Evolutionary conservation across 2,329 filamentous ascomycete species (phyloP), one percentile per base, ranked within the genome.

Genomic region (Incumbomyces delicatus): DNA sequence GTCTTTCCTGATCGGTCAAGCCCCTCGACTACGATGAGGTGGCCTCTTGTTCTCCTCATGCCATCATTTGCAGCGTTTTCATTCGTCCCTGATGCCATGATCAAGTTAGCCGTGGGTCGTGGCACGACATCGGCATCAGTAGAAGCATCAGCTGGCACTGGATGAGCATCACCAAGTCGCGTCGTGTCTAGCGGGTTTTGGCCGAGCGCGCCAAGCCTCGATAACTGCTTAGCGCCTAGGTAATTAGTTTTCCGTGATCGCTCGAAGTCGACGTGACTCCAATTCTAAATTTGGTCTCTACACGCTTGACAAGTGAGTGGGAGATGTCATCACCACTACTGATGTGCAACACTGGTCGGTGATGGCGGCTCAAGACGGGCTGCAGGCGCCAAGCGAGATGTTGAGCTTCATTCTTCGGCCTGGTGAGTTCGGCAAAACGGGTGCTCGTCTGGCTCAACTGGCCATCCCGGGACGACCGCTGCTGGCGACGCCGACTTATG

Each of bases 1-100:
- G 87, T 90, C 74, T 95, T 95, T 47, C 89, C 89, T 36, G 88
- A 87, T 53, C 87, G 80, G 60, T 95, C 89, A 51, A 95, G 73
- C 2, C 89, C 89, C 69, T 95, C 89, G 47, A 95, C 78, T 3
- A 90, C 84, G 44, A 95, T 77, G 29, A 95, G 76, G 11, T 81
- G 79, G 39, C 88, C 88, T 48, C 60, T 41, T 27, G 37, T 11
- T 22, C 22, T 42, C 17, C 5, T 27, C 13, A 12, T 18, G 14
- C 10, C 20, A 2, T 45, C 17, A 14, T 20, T 8, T 27, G 29
- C 32, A 14, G 8, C 17, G 8, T 27, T 27, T 4, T 27, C 5
- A 27, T 4, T 4, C 5, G 17, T 29, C 5, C 13, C 33, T 16
- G 38, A 40, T 27, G 38, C n/a, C 33, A 39, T 30, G 8, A 16